phyloP scores from a whole-genome alignment of 768 basidiomycete species.

The Hortiboletus campestris region DNA sequence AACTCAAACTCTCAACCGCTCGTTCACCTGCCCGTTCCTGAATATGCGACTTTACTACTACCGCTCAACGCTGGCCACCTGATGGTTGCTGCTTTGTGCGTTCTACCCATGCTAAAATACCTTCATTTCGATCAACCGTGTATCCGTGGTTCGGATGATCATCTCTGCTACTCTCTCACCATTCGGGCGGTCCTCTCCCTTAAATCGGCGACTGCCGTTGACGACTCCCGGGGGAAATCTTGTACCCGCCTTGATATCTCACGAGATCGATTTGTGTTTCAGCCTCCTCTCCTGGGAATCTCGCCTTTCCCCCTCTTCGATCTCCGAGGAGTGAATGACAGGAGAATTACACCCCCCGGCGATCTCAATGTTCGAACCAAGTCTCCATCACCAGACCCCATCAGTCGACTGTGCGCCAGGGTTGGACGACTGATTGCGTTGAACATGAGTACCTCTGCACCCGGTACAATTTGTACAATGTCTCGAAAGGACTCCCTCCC shows the following conservation, averaged over 20 bases:
- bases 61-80: not conserved
- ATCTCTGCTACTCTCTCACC: conserved; percentile 1
- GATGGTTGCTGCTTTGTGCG: not conserved
- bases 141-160: conserved; percentile 5
- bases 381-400: conserved; percentile 7
- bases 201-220: conserved; percentile 16
- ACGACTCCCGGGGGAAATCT: conserved; percentile 11
- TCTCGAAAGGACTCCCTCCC: not conserved
- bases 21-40: not conserved
- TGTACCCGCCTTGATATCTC: conserved; percentile 22
- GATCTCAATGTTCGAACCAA: conserved; percentile 11
- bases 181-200: conserved; percentile 4
- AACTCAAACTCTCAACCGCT: conserved; percentile 6
- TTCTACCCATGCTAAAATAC: conserved; percentile 1
- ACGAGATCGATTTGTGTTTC: conserved; percentile 19
- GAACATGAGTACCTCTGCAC: not conserved
- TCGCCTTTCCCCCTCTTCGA: conserved; percentile 8
- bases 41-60: not conserved
- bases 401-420: conserved; percentile 9
- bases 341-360: conserved; percentile 4
- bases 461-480: conserved; percentile 2
- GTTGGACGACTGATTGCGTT: conserved; percentile 16
- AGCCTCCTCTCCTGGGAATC: conserved; percentile 13
- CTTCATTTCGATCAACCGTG: not conserved
- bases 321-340: conserved; percentile 28